Evolutionary conservation across 1,139 yeast genomes (phyloP).

Genomic region (Yamadazyma spencermartinsiae): DNA sequence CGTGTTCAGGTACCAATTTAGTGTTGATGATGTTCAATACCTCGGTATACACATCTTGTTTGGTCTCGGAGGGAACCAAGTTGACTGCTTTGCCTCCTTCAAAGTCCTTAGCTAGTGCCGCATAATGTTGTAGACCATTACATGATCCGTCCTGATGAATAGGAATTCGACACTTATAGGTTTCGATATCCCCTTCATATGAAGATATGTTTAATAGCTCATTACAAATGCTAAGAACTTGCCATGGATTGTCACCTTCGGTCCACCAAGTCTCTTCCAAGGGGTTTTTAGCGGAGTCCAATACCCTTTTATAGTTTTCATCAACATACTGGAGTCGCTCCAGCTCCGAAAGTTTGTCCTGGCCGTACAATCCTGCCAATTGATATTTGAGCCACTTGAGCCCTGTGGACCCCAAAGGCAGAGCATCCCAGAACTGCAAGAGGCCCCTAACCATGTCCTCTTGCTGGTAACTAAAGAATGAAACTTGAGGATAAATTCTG

Average conservation of each 20-base stretch:
- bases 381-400: conserved; percentile 44
- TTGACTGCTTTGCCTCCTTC: conserved; percentile 44
- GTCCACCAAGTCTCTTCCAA: conserved; percentile 37
- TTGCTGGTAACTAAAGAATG: conserved; percentile 37
- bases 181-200: conserved; percentile 17
- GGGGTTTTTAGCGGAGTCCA: conserved; percentile 32
- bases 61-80: conserved; percentile 19
- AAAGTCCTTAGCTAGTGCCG: conserved; percentile 38
- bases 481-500: conserved; percentile 41
- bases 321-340: conserved; percentile 31
- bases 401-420: conserved; percentile 37
- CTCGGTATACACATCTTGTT: conserved; percentile 38
- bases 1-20: conserved; percentile 16
- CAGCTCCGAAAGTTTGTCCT: conserved; percentile 25
- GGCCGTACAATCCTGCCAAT: conserved; percentile 37
- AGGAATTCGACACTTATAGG: conserved; percentile 36
- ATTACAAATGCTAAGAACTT: conserved; percentile 35
- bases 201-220: conserved; percentile 28
- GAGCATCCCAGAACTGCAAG: conserved; percentile 41
- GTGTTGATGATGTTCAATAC: conserved; percentile 30
- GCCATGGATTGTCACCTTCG: conserved; percentile 44
- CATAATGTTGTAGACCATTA: conserved; percentile 50
- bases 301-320: conserved; percentile 21
- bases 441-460: conserved; percentile 37
- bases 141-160: conserved; percentile 51